Percentiles rank a stretch among this genome's conserved stretches.
These are phyloP conservation scores for Pseudohalonectria lignicola DNA, from an alignment of 2,329 filamentous ascomycete genomes.

Conservation along the genomic window DNA sequence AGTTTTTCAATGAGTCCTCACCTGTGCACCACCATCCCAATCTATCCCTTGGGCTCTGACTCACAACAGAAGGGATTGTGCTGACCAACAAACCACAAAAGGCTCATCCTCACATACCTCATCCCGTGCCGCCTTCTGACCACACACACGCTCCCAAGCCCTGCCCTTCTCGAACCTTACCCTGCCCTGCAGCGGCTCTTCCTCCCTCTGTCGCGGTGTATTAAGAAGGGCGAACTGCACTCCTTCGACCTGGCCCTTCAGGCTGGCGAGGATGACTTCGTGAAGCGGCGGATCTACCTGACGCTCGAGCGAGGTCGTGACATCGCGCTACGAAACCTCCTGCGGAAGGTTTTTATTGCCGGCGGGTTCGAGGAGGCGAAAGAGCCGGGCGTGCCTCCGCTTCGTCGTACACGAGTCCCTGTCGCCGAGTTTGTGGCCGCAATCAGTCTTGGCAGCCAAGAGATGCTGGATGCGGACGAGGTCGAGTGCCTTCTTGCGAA, in stretches of 20 bases:
- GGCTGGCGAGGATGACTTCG: slow-evolving; percentile 81
- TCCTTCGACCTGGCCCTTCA: slow-evolving; percentile 76
- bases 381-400: slow-evolving; percentile 49
- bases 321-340: slow-evolving; percentile 80
- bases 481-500: slow-evolving; percentile 93
- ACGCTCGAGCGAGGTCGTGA: slow-evolving; percentile 88
- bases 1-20: slow-evolving; percentile 13
- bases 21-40: no score
- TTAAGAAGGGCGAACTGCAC: slow-evolving; percentile 70
- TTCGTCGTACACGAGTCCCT: slow-evolving; percentile 67
- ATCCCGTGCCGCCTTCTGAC: slow-evolving; percentile 90
- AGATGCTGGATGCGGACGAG: slow-evolving; percentile 73
- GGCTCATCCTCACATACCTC: slow-evolving; percentile 85
- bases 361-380: slow-evolving; percentile 74
- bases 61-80: no score
- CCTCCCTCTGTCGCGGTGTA: slow-evolving; percentile 64
- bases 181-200: slow-evolving; percentile 71
- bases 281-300: slow-evolving; percentile 86
- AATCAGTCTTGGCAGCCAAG: slow-evolving; percentile 59
- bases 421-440: slow-evolving; percentile 78
- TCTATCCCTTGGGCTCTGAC: no score
- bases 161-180: slow-evolving; percentile 59
- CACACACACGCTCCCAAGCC: slow-evolving; percentile 70
- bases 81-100: slow-evolving; percentile 20
- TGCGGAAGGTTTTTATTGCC: slow-evolving; percentile 81